Evolutionary conservation across 2,329 filamentous ascomycete species (phyloP).

Genomic region (Ceratocystiopsis minuta): DNA sequence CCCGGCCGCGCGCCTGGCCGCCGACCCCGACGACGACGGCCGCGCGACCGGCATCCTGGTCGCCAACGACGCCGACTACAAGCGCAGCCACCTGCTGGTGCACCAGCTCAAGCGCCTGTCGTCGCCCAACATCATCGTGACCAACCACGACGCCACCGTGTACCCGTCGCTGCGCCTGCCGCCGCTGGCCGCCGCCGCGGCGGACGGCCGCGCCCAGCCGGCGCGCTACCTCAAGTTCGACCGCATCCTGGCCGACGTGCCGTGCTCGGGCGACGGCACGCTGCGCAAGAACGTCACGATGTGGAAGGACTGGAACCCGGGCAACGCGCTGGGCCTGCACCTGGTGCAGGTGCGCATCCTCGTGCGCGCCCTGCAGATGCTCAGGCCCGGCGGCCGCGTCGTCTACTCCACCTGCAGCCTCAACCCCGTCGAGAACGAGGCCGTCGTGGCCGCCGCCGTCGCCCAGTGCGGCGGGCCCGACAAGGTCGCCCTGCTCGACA

Average conservation of each 20-base stretch:
- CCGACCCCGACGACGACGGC: conserved; percentile 55
- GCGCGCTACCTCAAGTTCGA: conserved; percentile 76
- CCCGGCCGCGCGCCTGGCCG: conserved; percentile 27
- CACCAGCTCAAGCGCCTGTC: conserved; percentile 96
- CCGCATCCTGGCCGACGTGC: conserved; percentile 87
- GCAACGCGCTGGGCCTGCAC: conserved; percentile 74
- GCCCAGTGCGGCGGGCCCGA: conserved; percentile 68
- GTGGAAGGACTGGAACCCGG: conserved; percentile 89
- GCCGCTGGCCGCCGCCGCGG: conserved; percentile 21
- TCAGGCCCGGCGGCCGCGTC: conserved; percentile 84
- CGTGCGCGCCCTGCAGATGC: conserved; percentile 80
- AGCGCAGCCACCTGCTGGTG: conserved; percentile 88
- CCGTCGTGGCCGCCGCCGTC: conserved; percentile 75
- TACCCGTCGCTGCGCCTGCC: conserved; percentile 86
- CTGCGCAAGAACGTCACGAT: conserved; percentile 81
- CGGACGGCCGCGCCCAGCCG: conserved; percentile 24
- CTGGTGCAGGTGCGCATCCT: conserved; percentile 77
- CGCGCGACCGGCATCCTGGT: conserved; percentile 81
- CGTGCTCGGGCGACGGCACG: conserved; percentile 91
- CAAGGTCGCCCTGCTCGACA: conserved; percentile 74
- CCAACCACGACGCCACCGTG: conserved; percentile 91
- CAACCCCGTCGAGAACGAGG: conserved; percentile 96
- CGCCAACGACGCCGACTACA: conserved; percentile 93
- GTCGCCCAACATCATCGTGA: conserved; percentile 90
- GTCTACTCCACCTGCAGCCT: conserved; percentile 98